These are phyloP conservation scores for Diplosphaera chodatii DNA, from an alignment of 139 green algal species.

Conservation along the genomic window DNA sequence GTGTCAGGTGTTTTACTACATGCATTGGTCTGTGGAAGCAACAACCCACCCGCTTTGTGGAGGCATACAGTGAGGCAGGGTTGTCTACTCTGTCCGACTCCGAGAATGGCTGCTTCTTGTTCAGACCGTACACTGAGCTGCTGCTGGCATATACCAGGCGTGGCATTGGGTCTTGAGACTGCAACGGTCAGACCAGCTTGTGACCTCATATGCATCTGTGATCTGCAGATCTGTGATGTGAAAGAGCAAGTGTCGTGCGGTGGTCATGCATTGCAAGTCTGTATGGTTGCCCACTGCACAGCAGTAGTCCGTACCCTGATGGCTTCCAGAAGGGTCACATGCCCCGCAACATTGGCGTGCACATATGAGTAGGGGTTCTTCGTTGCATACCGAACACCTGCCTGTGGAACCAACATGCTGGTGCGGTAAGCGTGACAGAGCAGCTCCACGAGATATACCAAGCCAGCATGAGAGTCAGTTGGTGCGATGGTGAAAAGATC, in stretches of 20 bases:
- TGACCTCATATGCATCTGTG: too few relatives aligned
- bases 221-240: too few relatives aligned
- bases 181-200: background rate
- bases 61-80: conserved; percentile 67
- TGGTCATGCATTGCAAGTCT: too few relatives aligned
- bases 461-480: too few relatives aligned
- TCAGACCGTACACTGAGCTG: conserved; percentile 70
- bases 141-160: conserved; percentile 66
- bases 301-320: conserved; percentile 34
- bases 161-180: conserved; percentile 34
- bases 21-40: background rate
- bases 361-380: conserved; percentile 69
- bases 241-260: too few relatives aligned
- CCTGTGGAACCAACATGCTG: too few relatives aligned
- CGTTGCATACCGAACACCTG: conserved; percentile 68
- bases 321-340: conserved; percentile 59
- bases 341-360: conserved; percentile 60
- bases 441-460: too few relatives aligned
- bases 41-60: conserved; percentile 51
- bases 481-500: too few relatives aligned
- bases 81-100: conserved; percentile 53
- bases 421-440: too few relatives aligned
- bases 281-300: too few relatives aligned
- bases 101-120: conserved; percentile 54
- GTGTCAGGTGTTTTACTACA: too few relatives aligned